Conservation (phyloP, 2,329 filamentous ascomycete species). For the Trichoderma harzianum region DNA sequence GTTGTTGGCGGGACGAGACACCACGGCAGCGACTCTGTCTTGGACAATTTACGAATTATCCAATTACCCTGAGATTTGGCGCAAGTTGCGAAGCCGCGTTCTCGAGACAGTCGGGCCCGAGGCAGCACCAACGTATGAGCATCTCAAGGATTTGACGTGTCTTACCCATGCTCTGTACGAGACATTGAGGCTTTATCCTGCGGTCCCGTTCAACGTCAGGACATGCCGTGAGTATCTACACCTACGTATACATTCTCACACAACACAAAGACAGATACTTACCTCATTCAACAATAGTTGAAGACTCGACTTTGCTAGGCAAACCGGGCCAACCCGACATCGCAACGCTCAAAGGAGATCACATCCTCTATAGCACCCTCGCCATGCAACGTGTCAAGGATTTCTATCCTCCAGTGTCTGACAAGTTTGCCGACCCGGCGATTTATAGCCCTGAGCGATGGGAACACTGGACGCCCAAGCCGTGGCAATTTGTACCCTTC, state of each 20-base stretch:
- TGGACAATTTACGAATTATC: slow-evolving; percentile 83
- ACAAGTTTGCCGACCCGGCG: slow-evolving; percentile 43
- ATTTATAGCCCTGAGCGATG: slow-evolving; percentile 66
- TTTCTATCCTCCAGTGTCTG: slow-evolving; percentile 53
- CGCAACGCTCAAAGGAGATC: slow-evolving; percentile 59
- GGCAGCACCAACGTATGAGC: slow-evolving; percentile 65
- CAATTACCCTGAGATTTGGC: slow-evolving; percentile 64
- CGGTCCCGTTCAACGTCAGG: slow-evolving; percentile 76
- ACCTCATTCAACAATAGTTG: slow-evolving; percentile 35
- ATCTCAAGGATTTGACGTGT: slow-evolving; percentile 86
- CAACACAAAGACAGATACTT: background rate
- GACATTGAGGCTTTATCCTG: slow-evolving; percentile 72
- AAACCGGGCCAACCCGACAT: slow-evolving; percentile 62
- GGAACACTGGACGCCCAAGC: slow-evolving; percentile 59
- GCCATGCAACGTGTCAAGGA: slow-evolving; percentile 69
- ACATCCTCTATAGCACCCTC: slow-evolving; percentile 64
- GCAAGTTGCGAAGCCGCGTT: slow-evolving; percentile 71
- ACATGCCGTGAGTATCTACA: slow-evolving; percentile 12
- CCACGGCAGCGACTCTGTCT: slow-evolving; percentile 75
- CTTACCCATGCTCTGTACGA: slow-evolving; percentile 72
- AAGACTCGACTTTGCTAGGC: slow-evolving; percentile 69
- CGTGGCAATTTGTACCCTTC: slow-evolving; percentile 72
- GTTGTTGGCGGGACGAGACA: slow-evolving; percentile 81
- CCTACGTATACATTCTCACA: background rate
- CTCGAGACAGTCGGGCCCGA: slow-evolving; percentile 60